Evolutionary conservation across 2,329 filamentous ascomycete species (phyloP).

Genomic region (Trichoderma arundinaceum): DNA sequence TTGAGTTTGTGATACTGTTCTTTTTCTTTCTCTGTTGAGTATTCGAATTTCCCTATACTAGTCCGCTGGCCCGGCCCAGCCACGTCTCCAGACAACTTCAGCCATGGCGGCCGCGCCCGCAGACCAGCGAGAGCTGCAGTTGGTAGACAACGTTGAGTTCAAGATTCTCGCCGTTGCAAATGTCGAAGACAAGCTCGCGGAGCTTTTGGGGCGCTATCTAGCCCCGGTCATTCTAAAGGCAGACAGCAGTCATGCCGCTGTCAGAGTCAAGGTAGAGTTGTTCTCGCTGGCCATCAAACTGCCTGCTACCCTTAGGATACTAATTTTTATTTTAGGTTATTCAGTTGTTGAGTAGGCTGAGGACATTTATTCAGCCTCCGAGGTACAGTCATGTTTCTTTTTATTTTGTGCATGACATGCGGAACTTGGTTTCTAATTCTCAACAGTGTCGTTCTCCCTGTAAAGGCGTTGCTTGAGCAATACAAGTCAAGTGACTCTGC

Average conservation of each 20-base stretch:
- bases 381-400: constrained; percentile 45
- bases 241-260: constrained; percentile 76
- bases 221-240: constrained; percentile 85
- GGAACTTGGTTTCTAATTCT: not conserved
- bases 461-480: constrained; percentile 82
- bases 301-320: not conserved
- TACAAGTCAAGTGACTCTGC: constrained; percentile 78
- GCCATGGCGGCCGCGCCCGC: constrained; percentile 48
- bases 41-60: constrained; percentile 1
- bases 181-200: constrained; percentile 81
- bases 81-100: not conserved
- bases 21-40: not conserved
- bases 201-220: constrained; percentile 78
- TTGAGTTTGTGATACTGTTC: constrained; percentile 5
- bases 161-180: constrained; percentile 79
- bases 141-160: constrained; percentile 85
- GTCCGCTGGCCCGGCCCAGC: constrained; percentile 10
- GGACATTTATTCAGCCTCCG: constrained; percentile 59
- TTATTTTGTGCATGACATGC: not conserved
- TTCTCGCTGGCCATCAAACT: not conserved
- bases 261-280: constrained; percentile 73
- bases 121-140: constrained; percentile 76
- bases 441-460: constrained; percentile 75
- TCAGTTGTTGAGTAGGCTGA: constrained; percentile 57
- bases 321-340: constrained; percentile 50